A percentile compares a stretch with the other conserved stretches of the same genome.
phyloP scores from a whole-genome alignment of 768 basidiomycete genomes.

The Trametes villosa region DNA sequence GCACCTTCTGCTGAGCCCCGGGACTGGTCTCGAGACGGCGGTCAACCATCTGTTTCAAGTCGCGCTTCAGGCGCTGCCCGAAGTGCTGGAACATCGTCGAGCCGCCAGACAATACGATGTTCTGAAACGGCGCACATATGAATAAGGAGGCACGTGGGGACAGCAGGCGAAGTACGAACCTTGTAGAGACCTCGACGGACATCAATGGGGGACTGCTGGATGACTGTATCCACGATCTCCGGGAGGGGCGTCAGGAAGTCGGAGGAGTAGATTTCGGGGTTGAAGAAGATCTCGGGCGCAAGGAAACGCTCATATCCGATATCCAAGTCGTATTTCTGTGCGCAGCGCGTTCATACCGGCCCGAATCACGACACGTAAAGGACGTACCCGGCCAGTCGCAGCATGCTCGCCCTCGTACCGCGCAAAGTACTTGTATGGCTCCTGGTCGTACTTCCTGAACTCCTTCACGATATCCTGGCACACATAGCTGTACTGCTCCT shows the following conservation, averaged over 20 bases:
- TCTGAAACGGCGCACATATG: constrained; percentile 49
- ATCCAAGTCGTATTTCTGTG: constrained; percentile 86
- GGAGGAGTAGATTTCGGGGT: constrained; percentile 97
- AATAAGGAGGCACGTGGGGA: not conserved
- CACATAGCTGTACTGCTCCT: constrained; percentile 98
- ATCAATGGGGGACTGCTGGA: constrained; percentile 95
- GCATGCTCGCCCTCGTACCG: constrained; percentile 92
- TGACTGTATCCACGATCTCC: constrained; percentile 94
- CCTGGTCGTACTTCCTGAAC: constrained; percentile 96
- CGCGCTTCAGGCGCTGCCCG: constrained; percentile 93
- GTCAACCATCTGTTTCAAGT: constrained; percentile 93
- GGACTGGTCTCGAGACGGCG: constrained; percentile 82
- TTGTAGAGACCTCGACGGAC: constrained; percentile 96
- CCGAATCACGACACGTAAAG: too few species aligned
- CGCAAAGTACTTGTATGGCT: constrained; percentile 94
- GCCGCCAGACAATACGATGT: constrained; percentile 96
- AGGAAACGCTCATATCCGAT: constrained; percentile 99
- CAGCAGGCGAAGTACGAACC: constrained; percentile 43
- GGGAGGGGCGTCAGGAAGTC: constrained; percentile 97
- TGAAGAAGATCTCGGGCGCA: constrained; percentile 99
- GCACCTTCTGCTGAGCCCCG: constrained; percentile 76
- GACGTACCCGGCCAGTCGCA: constrained; percentile 84
- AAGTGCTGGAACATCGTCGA: constrained; percentile 99
- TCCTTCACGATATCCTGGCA: constrained; percentile 99
- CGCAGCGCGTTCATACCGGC: not conserved